These are phyloP conservation scores for Curvularia verruculosa DNA, from an alignment of 2,329 filamentous ascomycete species.

Conservation along the genomic window DNA sequence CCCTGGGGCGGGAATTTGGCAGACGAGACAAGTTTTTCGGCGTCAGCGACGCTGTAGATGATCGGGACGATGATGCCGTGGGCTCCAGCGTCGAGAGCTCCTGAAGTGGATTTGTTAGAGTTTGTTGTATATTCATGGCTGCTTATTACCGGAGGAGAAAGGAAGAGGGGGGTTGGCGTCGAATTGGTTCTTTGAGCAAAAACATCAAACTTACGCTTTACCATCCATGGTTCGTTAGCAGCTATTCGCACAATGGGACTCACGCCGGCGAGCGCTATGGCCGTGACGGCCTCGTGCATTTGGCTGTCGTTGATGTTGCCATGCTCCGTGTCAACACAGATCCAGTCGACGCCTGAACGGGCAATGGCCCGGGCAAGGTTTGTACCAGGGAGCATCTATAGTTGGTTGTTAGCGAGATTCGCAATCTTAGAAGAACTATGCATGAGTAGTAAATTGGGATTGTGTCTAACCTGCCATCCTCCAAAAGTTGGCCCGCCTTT, in stretches of 20 bases:
- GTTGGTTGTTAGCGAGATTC: not conserved
- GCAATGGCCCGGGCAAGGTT: conserved; percentile 60
- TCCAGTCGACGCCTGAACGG: conserved; percentile 60
- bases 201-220: conserved; percentile 56
- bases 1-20: conserved; percentile 64
- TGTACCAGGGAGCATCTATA: conserved; percentile 23
- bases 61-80: conserved; percentile 64
- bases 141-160: not conserved
- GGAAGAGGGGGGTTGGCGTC: too few species aligned
- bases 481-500: conserved; percentile 59
- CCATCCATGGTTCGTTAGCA: conserved; percentile 66
- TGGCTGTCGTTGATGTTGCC: conserved; percentile 61
- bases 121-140: not conserved
- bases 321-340: conserved; percentile 62
- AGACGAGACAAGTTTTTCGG: conserved; percentile 57
- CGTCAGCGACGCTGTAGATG: conserved; percentile 60
- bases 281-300: conserved; percentile 63
- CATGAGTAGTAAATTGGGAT: not conserved
- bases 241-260: conserved; percentile 57
- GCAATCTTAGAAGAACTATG: not conserved
- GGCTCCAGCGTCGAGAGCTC: conserved; percentile 64
- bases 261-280: conserved; percentile 53
- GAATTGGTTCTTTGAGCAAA: too few species aligned
- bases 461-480: conserved; percentile 60
- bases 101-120: conserved; percentile 27